Evolutionary conservation across 2,329 filamentous ascomycete genomes (phyloP), one percentile per base, ranked within the genome.

Genomic region (Teratosphaeria pseudoeucalypti): DNA sequence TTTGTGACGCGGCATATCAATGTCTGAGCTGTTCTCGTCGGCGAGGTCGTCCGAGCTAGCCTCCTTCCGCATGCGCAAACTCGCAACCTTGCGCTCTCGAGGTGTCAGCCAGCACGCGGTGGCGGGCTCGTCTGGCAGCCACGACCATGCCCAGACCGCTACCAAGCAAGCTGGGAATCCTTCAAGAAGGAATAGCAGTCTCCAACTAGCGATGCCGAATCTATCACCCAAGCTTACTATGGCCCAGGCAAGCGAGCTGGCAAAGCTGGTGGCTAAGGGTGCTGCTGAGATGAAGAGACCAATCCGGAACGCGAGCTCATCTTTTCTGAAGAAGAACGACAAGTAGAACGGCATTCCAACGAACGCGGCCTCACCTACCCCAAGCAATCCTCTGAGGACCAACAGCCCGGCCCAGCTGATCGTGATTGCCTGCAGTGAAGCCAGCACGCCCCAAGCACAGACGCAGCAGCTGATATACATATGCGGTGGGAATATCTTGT

Each of bases 271-370:
- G 37, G 83, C 83, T 37, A 85, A 70, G 0, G 83, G 82, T 6
- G 82, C 82, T 0, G 83, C 92, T 0, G 89, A 91, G 58, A 96
- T 86, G 74, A 96, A 95, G 1, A 95, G 81, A 26, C 90, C 92
- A 0, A 89, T 94, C 43, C 92, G 80, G 62, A 94, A 87, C 0
- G 92, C 92, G 37, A 96, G 77, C 72, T 97, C 92, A 54, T 84
- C 76, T 6, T 82, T 75, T 14, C 77, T 78, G 69, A 82, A 86
- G 74, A 87, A 86, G 66, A 85, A 81, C 0, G 82, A 84, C 9
- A 87, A 72, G 62, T 85, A 86, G 67, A 85, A 85, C 0, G 84
- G 84, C 0, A 86, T 79, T 4, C 84, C 84, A 0, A 84, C 82
- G 65, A 86, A 86, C 0, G 83, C 84, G 0, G 83, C 84, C 72